Evolutionary conservation across 805 yeast species (phyloP).

Genomic region (Ogataea nakhonphanomensis): DNA sequence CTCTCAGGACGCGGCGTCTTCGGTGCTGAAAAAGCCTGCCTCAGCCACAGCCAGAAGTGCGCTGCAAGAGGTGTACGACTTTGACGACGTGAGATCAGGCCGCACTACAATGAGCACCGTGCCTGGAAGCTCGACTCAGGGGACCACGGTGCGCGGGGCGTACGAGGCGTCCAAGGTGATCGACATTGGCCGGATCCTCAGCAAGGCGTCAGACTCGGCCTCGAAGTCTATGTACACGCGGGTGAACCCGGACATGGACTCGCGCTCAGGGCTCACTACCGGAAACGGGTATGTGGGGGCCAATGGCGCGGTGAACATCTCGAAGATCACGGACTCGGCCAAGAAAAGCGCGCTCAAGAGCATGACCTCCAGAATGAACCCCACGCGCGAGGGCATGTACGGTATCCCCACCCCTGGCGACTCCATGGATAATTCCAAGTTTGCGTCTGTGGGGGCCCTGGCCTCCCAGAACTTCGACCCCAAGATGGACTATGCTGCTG

Average conservation of each 20-base stretch:
- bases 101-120: conserved; percentile 31
- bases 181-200: conserved; percentile 29
- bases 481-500: conserved; percentile 41
- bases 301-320: conserved; percentile 44
- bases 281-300: conserved; percentile 35
- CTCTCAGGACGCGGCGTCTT: conserved; percentile 41
- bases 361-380: conserved; percentile 28
- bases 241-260: conserved; percentile 38
- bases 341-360: conserved; percentile 35
- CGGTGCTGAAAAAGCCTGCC: conserved; percentile 33
- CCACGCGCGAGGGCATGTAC: conserved; percentile 20
- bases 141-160: conserved; percentile 27
- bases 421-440: conserved; percentile 38
- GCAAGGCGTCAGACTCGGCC: conserved; percentile 37
- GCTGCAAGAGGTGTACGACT: conserved; percentile 39
- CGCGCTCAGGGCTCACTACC: conserved; percentile 32
- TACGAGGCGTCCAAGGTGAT: conserved; percentile 30
- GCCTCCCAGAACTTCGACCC: conserved; percentile 44
- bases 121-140: conserved; percentile 22
- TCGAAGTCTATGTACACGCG: conserved; percentile 43
- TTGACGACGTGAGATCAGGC: conserved; percentile 42
- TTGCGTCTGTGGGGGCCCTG: conserved; percentile 56
- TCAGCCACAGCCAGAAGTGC: conserved; percentile 34
- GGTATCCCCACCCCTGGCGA: conserved; percentile 43
- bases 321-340: conserved; percentile 50